Evolutionary conservation across 352 stramenopile species (phyloP), one percentile per base, ranked within the genome.

Genomic region (Phytophthora pseudosyringae): DNA sequence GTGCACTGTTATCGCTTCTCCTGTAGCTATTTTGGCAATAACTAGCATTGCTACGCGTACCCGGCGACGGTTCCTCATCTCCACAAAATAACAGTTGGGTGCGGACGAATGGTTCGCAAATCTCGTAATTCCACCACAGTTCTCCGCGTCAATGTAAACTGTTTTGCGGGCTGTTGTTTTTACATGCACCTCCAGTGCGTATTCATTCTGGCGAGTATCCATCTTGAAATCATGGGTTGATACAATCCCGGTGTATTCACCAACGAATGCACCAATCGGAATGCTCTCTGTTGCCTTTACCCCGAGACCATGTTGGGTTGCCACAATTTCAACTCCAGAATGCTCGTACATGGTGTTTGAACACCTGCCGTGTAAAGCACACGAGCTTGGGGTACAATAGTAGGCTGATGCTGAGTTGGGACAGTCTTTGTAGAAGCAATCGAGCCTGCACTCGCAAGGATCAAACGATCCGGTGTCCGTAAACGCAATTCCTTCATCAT

Each of bases 91-190:
- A 13, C 41, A 32, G 11, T 48, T 48, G 2, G 41, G 41, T 32
- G 12, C 8, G 18, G 18, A 48, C 10, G 21, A 48, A 48, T 48
- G 41, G 7, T 48, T 48, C 41, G 41, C 18, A 32, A 48, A 48
- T 32, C 18, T 26, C 4, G 41, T 28, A 15, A 32, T 48, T 32
- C 41, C 41, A 16, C 41, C 21, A 28, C 41, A 32, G 9, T 15
- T 16, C 32, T 48, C 41, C 8, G 41, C 18, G 41, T 48, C 41
- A 32, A 48, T 48, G n/a, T n/a, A n/a, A n/a, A n/a, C n/a, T 44
- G 13, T n/a, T 35, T 35, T 35, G 31, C 31, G 31, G 9, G 35
- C 5, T 41, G 35, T 41, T n/a, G 13, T 41, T 41, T 41, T 41
- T 41, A n/a, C 13, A 16, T 41, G 35, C 35, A 41, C 13, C 35